phyloP scores from a whole-genome alignment of 2,329 filamentous ascomycete genomes.

The Colletotrichum aenigma region DNA sequence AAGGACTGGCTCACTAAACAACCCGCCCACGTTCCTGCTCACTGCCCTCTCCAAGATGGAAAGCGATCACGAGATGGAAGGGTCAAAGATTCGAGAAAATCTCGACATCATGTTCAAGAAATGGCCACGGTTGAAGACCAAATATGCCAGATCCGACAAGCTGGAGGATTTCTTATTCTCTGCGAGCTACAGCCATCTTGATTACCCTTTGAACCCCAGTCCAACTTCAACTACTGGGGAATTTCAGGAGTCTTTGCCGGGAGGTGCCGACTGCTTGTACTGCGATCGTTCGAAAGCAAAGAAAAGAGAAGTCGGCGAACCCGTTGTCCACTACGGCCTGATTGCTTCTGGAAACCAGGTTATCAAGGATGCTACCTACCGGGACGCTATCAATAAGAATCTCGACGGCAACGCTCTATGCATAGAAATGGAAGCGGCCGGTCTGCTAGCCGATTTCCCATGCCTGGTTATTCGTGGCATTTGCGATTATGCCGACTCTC shows the following conservation, averaged over 20 bases:
- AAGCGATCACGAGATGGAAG: background rate
- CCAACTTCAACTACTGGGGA: fast-evolving
- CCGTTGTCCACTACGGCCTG: conserved; percentile 23
- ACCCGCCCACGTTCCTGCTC: background rate
- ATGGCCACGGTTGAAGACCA: background rate
- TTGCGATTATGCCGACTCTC: conserved; percentile 43
- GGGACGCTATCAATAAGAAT: conserved; percentile 31
- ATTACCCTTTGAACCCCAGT: background rate
- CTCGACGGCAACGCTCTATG: conserved; percentile 24
- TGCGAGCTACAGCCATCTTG: background rate
- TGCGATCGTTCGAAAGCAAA: background rate
- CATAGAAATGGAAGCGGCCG: conserved; percentile 34
- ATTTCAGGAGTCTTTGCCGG: fast-evolving
- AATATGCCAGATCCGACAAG: background rate
- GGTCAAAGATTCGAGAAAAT: conserved; percentile 7
- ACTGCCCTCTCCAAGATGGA: background rate
- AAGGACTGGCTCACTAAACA: background rate
- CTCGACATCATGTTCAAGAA: conserved; percentile 6
- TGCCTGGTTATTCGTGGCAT: conserved; percentile 43
- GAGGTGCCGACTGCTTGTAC: background rate
- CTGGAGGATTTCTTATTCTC: conserved; percentile 16
- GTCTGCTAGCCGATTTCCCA: conserved; percentile 28
- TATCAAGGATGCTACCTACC: conserved; percentile 32
- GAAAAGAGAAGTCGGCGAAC: background rate
- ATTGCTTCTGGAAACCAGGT: conserved; percentile 38